Evolutionary conservation across 2,329 filamentous ascomycete genomes (phyloP).

Genomic region (Cordyceps fumosorosea): DNA sequence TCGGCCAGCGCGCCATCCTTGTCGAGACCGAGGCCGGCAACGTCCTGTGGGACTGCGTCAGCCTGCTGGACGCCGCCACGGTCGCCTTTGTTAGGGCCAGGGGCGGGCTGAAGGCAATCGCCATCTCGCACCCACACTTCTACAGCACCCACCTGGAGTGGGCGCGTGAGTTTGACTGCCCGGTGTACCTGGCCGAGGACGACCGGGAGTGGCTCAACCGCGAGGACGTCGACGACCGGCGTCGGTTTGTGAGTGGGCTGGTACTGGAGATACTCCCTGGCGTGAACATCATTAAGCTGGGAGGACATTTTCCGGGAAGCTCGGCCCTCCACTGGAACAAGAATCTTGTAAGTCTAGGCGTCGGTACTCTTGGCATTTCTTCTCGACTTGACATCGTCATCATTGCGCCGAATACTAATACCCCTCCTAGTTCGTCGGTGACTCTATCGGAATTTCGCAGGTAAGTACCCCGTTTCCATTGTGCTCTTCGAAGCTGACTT

Average conservation of each 20-base stretch:
- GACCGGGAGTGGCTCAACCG: slow-evolving; percentile 59
- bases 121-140: slow-evolving; percentile 76
- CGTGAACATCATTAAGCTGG: slow-evolving; percentile 60
- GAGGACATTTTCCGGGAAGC: slow-evolving; percentile 75
- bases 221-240: slow-evolving; percentile 27
- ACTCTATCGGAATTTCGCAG: slow-evolving; percentile 12
- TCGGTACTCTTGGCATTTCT: neutral
- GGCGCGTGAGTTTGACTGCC: slow-evolving; percentile 61
- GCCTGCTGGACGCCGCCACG: slow-evolving; percentile 61
- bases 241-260: slow-evolving; percentile 40
- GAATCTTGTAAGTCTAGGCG: slow-evolving; percentile 33
- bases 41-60: slow-evolving; percentile 73
- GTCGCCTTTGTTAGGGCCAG: slow-evolving; percentile 48
- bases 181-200: slow-evolving; percentile 60
- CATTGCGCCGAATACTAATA: neutral
- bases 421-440: slow-evolving; percentile 7
- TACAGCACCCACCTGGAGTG: slow-evolving; percentile 72
- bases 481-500: neutral
- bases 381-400: neutral
- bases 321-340: slow-evolving; percentile 56
- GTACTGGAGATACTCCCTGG: slow-evolving; percentile 36
- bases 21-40: slow-evolving; percentile 61
- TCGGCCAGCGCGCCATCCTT: slow-evolving; percentile 68
- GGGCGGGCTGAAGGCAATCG: slow-evolving; percentile 65
- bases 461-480: neutral